These are phyloP conservation scores for Oryza punctata DNA, from an alignment of 176 grass and related monocot species.

Conservation along the genomic window DNA sequence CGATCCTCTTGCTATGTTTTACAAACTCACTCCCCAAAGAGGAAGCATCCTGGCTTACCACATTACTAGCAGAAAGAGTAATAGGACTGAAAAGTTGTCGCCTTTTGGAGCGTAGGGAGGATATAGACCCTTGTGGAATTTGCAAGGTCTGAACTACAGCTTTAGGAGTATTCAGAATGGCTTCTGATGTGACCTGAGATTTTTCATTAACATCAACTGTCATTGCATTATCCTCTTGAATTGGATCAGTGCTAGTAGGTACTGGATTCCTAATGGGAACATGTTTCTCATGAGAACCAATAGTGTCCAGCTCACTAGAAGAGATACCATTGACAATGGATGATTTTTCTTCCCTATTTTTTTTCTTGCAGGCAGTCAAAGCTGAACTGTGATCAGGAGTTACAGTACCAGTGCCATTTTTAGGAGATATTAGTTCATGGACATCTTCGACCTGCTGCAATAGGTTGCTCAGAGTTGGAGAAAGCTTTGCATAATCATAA, in stretches of 20 bases:
- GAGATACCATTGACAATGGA: slow-evolving; percentile 25
- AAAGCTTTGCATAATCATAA: slow-evolving; percentile 56
- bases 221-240: slow-evolving; percentile 33
- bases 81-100: slow-evolving; percentile 45
- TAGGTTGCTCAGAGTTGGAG: slow-evolving; percentile 56
- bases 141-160: slow-evolving; percentile 37
- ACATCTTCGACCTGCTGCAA: slow-evolving; percentile 49
- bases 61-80: slow-evolving; percentile 33
- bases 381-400: slow-evolving; percentile 25
- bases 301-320: slow-evolving; percentile 18
- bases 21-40: slow-evolving; percentile 50
- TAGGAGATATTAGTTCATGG: slow-evolving; percentile 39
- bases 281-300: slow-evolving; percentile 3
- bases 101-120: slow-evolving; percentile 55
- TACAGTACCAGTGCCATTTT: slow-evolving; percentile 7
- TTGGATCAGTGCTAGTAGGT: slow-evolving; percentile 11
- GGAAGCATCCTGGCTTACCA: slow-evolving; percentile 9
- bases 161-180: slow-evolving; percentile 44
- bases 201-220: slow-evolving; percentile 29
- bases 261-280: slow-evolving; percentile 13
- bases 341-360: slow-evolving; percentile 24
- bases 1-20: slow-evolving; percentile 60
- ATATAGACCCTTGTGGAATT: slow-evolving; percentile 49
- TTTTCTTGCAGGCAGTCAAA: slow-evolving; percentile 22
- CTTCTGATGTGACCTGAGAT: slow-evolving; percentile 43